These are phyloP conservation scores for Aspergillus pseudoglaucus DNA, from an alignment of 2,329 filamentous ascomycete genomes.

Conservation along the genomic window DNA sequence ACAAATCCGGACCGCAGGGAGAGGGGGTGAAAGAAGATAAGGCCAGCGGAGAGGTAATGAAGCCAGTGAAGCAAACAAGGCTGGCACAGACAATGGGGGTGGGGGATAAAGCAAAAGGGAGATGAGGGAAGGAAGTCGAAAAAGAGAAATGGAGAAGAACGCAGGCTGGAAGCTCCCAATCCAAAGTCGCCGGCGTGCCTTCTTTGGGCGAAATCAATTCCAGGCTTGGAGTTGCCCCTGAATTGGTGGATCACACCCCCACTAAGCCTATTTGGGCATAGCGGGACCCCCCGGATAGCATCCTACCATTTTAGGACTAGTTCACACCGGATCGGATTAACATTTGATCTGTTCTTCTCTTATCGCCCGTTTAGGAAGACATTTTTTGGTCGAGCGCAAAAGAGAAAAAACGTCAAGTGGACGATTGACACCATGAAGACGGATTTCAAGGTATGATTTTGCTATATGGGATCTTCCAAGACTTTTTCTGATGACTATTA, in stretches of 20 bases:
- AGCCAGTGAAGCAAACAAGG: background rate
- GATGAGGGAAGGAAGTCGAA: conserved; percentile 8
- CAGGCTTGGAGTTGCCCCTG: conserved; percentile 21
- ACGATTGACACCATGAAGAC: conserved; percentile 71
- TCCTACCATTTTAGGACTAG: conserved; percentile 25
- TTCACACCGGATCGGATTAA: conserved; percentile 21
- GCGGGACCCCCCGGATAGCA: conserved; percentile 20
- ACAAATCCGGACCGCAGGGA: background rate
- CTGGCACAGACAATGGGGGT: background rate
- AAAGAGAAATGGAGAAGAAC: conserved; percentile 4
- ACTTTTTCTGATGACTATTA: conserved; percentile 33
- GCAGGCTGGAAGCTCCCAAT: conserved; percentile 7
- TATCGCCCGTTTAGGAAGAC: conserved; percentile 17
- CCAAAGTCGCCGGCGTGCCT: conserved; percentile 7
- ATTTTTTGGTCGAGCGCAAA: conserved; percentile 16
- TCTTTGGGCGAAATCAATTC: conserved; percentile 9
- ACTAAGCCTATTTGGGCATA: conserved; percentile 12
- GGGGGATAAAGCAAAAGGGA: background rate
- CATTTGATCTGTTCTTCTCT: conserved; percentile 19
- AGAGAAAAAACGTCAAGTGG: conserved; percentile 5
- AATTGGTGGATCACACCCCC: conserved; percentile 17
- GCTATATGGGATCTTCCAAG: background rate
- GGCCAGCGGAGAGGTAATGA: background rate
- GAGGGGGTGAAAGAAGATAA: background rate
- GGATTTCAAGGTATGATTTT: conserved; percentile 74